A percentile compares a stretch with the other conserved stretches of the same genome.
These are phyloP conservation scores for Rhynchospora pubera DNA, from an alignment of 176 grass and related monocot species.

Conservation along the genomic window DNA sequence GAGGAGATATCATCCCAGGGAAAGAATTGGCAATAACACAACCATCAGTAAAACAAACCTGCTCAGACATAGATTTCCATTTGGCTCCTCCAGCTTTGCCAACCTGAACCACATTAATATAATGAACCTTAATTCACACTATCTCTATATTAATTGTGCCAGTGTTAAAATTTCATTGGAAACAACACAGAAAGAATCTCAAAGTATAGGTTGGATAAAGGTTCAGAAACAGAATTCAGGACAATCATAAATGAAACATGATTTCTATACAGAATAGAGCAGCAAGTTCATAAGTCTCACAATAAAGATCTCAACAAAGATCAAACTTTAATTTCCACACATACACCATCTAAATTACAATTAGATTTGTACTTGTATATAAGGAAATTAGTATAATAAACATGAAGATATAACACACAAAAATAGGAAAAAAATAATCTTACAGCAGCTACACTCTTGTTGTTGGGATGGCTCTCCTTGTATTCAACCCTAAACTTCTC, in stretches of 20 bases:
- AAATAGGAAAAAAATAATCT: not conserved
- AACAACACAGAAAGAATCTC: not conserved
- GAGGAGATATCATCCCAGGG: not conserved
- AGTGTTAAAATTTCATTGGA: not conserved
- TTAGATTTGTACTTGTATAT: no score
- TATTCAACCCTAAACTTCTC: conserved; percentile 33
- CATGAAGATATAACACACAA: not conserved
- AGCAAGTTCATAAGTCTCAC: no score
- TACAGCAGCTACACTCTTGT: conserved; percentile 36
- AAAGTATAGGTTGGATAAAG: not conserved
- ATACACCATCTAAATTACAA: no score
- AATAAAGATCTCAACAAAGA: no score
- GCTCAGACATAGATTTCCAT: conserved; percentile 40
- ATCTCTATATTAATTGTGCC: not conserved
- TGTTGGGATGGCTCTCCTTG: conserved; percentile 33
- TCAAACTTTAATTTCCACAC: no score
- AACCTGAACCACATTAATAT: conserved; percentile 19
- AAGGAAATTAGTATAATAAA: no score
- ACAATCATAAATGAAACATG: not conserved
- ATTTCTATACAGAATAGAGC: no score
- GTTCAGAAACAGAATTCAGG: not conserved
- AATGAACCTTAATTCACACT: not conserved
- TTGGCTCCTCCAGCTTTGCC: conserved; percentile 41
- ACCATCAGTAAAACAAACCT: conserved; percentile 8
- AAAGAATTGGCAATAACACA: not conserved